phyloP scores from a whole-genome alignment of 441 rosid species.

The Pelargonium myrrhifolium region DNA sequence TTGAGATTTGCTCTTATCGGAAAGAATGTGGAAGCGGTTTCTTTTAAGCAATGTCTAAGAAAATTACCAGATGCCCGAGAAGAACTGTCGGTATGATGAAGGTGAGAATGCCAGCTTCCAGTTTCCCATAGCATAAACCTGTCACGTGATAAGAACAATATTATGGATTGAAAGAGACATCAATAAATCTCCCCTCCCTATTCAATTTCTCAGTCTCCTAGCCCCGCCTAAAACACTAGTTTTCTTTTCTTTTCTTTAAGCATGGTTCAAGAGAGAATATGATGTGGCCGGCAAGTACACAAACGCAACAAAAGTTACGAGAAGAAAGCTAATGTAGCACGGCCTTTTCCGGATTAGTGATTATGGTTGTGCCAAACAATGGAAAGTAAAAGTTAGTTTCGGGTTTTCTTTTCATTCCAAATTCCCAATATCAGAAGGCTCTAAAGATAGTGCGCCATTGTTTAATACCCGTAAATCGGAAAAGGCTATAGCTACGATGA shows the following conservation, averaged over 20 bases:
- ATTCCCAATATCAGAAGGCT: background rate
- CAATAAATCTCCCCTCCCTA: too few species aligned
- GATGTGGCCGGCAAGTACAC: too few species aligned
- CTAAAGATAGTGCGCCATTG: too few species aligned
- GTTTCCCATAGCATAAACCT: conserved; percentile 93
- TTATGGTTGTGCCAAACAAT: too few species aligned
- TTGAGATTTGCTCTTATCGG: too few species aligned
- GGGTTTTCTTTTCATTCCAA: background rate
- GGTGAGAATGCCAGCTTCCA: conserved; percentile 86
- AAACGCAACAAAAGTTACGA: background rate
- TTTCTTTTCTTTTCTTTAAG: too few species aligned
- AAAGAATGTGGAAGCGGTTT: too few species aligned
- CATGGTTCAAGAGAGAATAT: too few species aligned
- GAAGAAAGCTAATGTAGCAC: background rate
- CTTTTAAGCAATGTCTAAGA: conserved; percentile 17
- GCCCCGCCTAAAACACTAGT: background rate
- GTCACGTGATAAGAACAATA: conserved; percentile 3
- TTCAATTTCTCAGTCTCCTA: too few species aligned
- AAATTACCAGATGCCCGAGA: conserved; percentile 83
- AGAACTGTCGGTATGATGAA: conserved; percentile 76
- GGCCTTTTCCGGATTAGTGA: too few species aligned
- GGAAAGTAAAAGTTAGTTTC: too few species aligned
- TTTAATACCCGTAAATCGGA: background rate
- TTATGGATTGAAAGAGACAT: background rate
- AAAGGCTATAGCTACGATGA: background rate